Percentiles rank a stretch among this genome's conserved stretches.
These are phyloP conservation scores for Fusarium sp. DNA, from an alignment of 2,329 filamentous ascomycete genomes.

Conservation along the genomic window DNA sequence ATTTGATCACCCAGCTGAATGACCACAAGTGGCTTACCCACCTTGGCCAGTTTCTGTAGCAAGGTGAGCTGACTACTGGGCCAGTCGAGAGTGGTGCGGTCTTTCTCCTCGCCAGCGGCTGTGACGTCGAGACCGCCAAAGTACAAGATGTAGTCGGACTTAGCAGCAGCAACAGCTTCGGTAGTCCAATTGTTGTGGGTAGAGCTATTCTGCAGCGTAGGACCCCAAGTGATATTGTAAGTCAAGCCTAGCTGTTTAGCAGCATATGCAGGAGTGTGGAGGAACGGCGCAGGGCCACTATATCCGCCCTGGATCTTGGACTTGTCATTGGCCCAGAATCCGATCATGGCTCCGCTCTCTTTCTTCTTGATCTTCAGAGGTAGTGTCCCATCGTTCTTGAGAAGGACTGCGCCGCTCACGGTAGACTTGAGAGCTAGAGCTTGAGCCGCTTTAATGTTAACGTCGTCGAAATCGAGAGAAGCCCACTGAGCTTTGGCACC, in stretches of 20 bases:
- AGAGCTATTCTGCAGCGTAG: background rate
- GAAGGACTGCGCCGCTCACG: constrained; percentile 3
- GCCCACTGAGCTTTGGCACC: constrained; percentile 9
- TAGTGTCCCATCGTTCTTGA: background rate
- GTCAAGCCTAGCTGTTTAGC: constrained; percentile 6
- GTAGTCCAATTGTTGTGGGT: constrained; percentile 7
- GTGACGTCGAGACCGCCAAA: constrained; percentile 10
- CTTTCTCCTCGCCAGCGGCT: constrained; percentile 10
- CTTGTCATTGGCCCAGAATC: constrained; percentile 14
- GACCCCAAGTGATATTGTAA: constrained; percentile 2
- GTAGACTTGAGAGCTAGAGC: background rate
- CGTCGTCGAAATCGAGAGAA: background rate
- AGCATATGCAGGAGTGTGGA: background rate
- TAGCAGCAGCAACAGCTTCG: background rate
- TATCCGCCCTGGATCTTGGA: constrained; percentile 4
- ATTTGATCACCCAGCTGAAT: constrained; percentile 10
- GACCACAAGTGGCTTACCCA: constrained; percentile 4
- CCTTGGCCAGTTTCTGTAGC: background rate
- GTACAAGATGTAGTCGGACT: constrained; percentile 13
- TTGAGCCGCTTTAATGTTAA: constrained; percentile 5
- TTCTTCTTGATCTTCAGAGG: constrained; percentile 7
- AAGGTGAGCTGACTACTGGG: background rate
- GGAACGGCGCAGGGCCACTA: background rate
- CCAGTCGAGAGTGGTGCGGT: constrained; percentile 9
- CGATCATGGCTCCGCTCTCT: background rate